Evolutionary conservation across 2,329 filamentous ascomycete species (phyloP).

Genomic region (Colletotrichum liaoningense): DNA sequence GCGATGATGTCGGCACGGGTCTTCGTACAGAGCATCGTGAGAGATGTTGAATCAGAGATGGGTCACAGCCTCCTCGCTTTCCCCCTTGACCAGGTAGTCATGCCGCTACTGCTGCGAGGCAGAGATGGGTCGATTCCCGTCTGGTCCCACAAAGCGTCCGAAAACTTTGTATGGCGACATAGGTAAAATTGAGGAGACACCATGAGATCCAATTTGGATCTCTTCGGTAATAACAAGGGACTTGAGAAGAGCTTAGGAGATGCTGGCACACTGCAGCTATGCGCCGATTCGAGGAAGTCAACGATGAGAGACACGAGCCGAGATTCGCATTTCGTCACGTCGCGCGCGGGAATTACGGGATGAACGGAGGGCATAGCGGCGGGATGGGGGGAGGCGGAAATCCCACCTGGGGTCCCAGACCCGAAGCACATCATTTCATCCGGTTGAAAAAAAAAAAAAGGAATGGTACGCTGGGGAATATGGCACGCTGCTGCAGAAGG

Average conservation of each 20-base stretch:
- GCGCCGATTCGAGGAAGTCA: not conserved
- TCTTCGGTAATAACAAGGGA: no score
- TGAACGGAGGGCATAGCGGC: conserved; percentile 12
- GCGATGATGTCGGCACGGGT: conserved; percentile 21
- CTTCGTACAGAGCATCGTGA: not conserved
- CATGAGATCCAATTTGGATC: no score
- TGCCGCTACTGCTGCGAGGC: conserved; percentile 11
- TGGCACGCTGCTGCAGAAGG: conserved; percentile 16
- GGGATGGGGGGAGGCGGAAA: conserved; percentile 1
- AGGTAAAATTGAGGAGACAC: conserved; percentile 20
- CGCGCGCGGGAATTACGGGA: conserved; percentile 34
- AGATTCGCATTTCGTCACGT: conserved; percentile 9
- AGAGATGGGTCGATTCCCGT: conserved; percentile 15
- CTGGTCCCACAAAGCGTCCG: conserved; percentile 18
- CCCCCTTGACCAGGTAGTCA: not conserved
- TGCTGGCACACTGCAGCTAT: not conserved
- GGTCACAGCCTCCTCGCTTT: not conserved
- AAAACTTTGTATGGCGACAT: conserved; percentile 28
- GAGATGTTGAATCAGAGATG: not conserved
- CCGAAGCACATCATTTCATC: conserved; percentile 17
- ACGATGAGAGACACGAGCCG: not conserved
- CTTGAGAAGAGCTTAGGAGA: no score
- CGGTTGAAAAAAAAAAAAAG: not conserved
- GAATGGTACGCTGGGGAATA: conserved; percentile 8
- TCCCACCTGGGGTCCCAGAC: conserved; percentile 5